These are phyloP conservation scores for Acacia melanoxylon DNA, from an alignment of 306 rosid genomes.

Conservation along the genomic window DNA sequence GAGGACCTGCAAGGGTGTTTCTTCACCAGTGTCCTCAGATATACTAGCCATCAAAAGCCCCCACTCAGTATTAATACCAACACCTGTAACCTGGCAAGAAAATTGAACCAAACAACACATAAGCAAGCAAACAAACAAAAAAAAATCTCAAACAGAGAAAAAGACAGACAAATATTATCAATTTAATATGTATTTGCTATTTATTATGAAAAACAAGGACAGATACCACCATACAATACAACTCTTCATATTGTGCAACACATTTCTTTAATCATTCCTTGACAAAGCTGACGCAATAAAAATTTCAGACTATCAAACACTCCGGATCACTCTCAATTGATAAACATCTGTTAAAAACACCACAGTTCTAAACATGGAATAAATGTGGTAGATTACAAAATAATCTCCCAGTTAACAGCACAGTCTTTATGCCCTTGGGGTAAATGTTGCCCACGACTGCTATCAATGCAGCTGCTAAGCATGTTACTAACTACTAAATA, in stretches of 20 bases:
- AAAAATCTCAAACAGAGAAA: neutral
- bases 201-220: slow-evolving; percentile 6
- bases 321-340: slow-evolving; percentile 4
- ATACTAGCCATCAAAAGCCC: slow-evolving; percentile 95
- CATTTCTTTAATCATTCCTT: slow-evolving; percentile 9
- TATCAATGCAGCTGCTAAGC: neutral
- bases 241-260: neutral
- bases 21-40: slow-evolving; percentile 91
- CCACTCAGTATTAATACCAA: slow-evolving; percentile 93
- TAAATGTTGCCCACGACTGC: neutral
- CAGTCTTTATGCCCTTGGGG: neutral
- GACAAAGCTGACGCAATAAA: neutral
- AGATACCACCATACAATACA: neutral
- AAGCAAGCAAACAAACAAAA: neutral
- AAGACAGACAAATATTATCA: slow-evolving; percentile 8
- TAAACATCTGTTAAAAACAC: neutral
- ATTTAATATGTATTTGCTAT: slow-evolving; percentile 3
- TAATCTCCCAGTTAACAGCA: neutral
- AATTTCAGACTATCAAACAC: slow-evolving; percentile 21
- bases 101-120: slow-evolving; percentile 6
- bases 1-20: slow-evolving; percentile 93
- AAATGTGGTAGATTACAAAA: neutral
- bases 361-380: neutral
- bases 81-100: slow-evolving; percentile 67
- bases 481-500: slow-evolving; percentile 4